phyloP scores from a whole-genome alignment of 495 filamentous ascomycete genomes.

The Arthonia radiata region DNA sequence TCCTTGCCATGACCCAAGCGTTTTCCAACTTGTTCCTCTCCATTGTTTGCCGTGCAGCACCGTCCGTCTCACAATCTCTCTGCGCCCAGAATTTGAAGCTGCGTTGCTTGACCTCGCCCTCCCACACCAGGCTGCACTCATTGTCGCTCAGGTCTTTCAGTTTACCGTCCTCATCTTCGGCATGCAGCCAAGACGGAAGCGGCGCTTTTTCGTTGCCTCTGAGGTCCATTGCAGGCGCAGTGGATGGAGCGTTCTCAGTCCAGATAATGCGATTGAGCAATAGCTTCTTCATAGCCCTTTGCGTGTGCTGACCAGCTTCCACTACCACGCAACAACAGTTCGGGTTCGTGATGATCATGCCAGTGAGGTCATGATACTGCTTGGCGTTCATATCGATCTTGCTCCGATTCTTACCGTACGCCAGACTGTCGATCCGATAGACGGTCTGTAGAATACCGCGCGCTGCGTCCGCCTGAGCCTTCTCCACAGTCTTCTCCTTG shows the following conservation, averaged over 20 bases:
- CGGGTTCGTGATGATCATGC: conserved; percentile 72
- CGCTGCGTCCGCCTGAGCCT: conserved; percentile 71
- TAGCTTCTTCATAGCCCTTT: conserved; percentile 62
- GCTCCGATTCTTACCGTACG: conserved; percentile 77
- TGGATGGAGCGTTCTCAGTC: conserved; percentile 62
- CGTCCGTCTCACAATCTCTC: conserved; percentile 70
- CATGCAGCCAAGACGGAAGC: conserved; percentile 46
- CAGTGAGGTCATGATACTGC: conserved; percentile 59
- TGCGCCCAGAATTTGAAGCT: conserved; percentile 69
- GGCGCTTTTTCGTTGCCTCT: conserved; percentile 33
- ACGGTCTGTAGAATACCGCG: conserved; percentile 66
- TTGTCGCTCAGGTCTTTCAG: conserved; percentile 60
- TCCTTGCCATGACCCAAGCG: conserved; percentile 90
- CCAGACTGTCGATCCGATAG: conserved; percentile 67
- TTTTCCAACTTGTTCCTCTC: conserved; percentile 70
- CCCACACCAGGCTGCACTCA: conserved; percentile 59
- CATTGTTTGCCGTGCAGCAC: conserved; percentile 59
- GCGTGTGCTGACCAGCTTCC: conserved; percentile 63
- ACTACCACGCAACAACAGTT: conserved; percentile 72
- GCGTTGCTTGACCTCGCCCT: conserved; percentile 56
- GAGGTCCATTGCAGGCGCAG: conserved; percentile 29
- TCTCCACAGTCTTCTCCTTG: conserved; percentile 54
- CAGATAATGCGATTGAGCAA: conserved; percentile 87
- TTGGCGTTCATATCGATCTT: conserved; percentile 82
- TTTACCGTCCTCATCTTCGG: conserved; percentile 48